These are phyloP conservation scores for Pezicula radicicola DNA, from an alignment of 2,329 filamentous ascomycete species.

Conservation along the genomic window DNA sequence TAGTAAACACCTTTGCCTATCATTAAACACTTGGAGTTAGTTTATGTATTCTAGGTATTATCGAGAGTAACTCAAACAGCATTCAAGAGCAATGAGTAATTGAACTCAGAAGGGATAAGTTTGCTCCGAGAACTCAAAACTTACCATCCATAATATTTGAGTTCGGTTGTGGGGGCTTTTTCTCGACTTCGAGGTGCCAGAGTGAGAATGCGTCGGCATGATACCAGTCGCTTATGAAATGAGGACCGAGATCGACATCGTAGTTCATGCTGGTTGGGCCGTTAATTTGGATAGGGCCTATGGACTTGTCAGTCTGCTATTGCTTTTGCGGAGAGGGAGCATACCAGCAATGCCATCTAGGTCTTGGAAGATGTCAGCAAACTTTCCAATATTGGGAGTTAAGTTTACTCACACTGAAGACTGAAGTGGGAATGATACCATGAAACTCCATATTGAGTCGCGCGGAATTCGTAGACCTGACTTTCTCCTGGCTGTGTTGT, in stretches of 20 bases:
- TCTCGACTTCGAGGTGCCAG: not conserved
- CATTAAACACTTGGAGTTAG: too few relatives aligned
- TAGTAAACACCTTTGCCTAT: not conserved
- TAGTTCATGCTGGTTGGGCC: not conserved
- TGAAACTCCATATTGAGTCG: not conserved
- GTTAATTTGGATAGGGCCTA: not conserved
- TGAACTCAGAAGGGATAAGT: too few relatives aligned
- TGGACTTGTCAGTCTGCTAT: not conserved
- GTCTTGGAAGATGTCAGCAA: not conserved
- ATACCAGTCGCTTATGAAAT: not conserved
- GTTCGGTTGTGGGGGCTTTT: not conserved
- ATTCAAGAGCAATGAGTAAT: too few relatives aligned
- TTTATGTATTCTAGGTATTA: too few relatives aligned
- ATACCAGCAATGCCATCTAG: not conserved
- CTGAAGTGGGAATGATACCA: not conserved
- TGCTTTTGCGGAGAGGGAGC: not conserved
- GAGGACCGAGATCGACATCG: not conserved
- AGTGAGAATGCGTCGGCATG: not conserved
- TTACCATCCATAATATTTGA: constrained; percentile 5
- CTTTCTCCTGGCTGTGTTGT: not conserved
- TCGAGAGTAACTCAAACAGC: too few relatives aligned
- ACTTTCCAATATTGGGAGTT: not conserved
- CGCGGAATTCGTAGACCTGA: not conserved
- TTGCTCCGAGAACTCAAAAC: too few relatives aligned
- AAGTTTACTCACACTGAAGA: not conserved